A percentile compares a stretch with the other conserved stretches of the same genome.
These are phyloP conservation scores for Stephania japonica DNA, from an alignment of 164 flowering plant species.

Conservation along the genomic window DNA sequence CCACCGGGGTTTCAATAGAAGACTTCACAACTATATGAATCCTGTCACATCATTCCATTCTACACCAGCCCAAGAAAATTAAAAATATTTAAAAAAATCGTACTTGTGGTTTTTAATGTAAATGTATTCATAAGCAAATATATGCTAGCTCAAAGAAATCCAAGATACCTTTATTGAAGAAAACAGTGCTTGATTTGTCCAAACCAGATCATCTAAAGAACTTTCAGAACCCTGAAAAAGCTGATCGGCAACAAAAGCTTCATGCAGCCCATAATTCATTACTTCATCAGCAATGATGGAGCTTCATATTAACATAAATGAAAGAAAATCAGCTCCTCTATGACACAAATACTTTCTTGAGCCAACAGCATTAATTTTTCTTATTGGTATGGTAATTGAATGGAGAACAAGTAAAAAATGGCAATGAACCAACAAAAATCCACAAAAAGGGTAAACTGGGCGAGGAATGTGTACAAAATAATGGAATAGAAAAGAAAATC, in stretches of 20 bases:
- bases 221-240: constrained; percentile 73
- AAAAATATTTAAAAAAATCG: no score
- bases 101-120: no score
- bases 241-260: constrained; percentile 70
- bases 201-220: constrained; percentile 64
- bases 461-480: not conserved
- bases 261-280: constrained; percentile 53
- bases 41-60: no score
- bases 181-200: constrained; percentile 46
- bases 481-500: not conserved
- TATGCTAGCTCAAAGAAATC: not conserved
- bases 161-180: constrained; percentile 59
- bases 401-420: not conserved
- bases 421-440: not conserved
- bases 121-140: not conserved
- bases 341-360: not conserved
- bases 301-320: not conserved
- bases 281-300: constrained; percentile 38
- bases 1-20: no score
- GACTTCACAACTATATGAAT: no score
- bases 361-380: no score
- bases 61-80: no score
- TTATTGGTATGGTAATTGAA: no score
- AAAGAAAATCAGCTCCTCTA: not conserved
- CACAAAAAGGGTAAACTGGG: not conserved